Conservation (phyloP, 2,329 filamentous ascomycete genomes). For the Trichophyton verrucosum region DNA sequence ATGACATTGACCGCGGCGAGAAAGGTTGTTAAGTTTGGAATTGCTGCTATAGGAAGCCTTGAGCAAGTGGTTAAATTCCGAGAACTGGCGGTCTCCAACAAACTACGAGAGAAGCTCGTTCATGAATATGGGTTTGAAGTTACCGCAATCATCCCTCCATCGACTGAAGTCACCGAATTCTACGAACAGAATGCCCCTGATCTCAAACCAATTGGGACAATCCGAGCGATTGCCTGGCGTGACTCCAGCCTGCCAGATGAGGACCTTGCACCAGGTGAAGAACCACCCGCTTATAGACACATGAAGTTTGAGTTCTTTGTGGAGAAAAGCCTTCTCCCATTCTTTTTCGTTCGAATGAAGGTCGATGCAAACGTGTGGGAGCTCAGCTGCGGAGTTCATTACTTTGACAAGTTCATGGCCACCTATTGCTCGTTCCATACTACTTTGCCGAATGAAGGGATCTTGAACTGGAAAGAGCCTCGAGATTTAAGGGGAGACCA, state of each 20-base stretch:
- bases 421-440: conserved; percentile 52
- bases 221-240: conserved; percentile 41
- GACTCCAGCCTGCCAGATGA: conserved; percentile 30
- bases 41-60: conserved; percentile 37
- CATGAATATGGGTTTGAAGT: conserved; percentile 52
- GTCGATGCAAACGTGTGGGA: conserved; percentile 44
- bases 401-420: conserved; percentile 47
- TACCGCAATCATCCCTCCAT: conserved; percentile 37
- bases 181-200: conserved; percentile 33
- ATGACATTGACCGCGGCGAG: conserved; percentile 37
- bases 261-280: conserved; percentile 27
- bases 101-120: conserved; percentile 33
- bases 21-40: conserved; percentile 39
- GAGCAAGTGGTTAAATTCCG: conserved; percentile 29
- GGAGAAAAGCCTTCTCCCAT: conserved; percentile 47
- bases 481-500: conserved; percentile 16
- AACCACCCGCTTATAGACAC: conserved; percentile 5
- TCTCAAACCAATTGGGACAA: conserved; percentile 41
- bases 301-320: conserved; percentile 47
- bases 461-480: conserved; percentile 54
- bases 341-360: conserved; percentile 55
- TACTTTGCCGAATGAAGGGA: conserved; percentile 55
- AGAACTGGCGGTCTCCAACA: conserved; percentile 22
- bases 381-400: conserved; percentile 48
- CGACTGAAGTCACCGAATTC: conserved; percentile 35